Base-by-base conservation (phyloP, 345 rosid species). In the Aegle marmelos region DNA sequence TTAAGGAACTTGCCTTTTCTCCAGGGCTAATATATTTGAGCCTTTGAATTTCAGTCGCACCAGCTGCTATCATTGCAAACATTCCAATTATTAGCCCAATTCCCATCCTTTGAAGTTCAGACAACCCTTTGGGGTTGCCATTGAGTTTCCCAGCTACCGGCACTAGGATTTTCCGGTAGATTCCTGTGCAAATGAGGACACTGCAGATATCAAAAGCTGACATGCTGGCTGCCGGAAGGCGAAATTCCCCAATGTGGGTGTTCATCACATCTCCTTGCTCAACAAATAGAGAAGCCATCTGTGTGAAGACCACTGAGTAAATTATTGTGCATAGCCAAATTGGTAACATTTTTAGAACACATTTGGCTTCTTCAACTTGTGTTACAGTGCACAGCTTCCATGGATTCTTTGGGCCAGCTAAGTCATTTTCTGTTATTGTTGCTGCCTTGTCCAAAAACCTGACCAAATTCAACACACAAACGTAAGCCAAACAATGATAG, bases 361-460 rank as follows among this genome's bases (percentile, higher is more conserved):
- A 86, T 79, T 89, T 89, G 45, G 91, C 89, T 82, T 89, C 92
- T 67, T 89, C 92, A 1, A 95, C 98, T 85, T 95, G 98, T 7
- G 98, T 93, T 64, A 93, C 87, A 10, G 98, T 93, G 82, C 98
- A 95, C 10, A 95, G 88, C 73, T 86, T 82, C 98, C 97, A 95
- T 14, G 88, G 88, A 63, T 87, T 71, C 30, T 33, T 77, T 72
- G 58, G 79, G n/a, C 64, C 73, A 6, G 10, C 33, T 53, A 76
- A 13, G 71, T 95, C 98, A 1, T 78, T 78, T 27, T 87, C 88
- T 73, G 88, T 91, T 27, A 89, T 75, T 6, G 92, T 93, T 27
- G 97, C 98, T 48, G 98, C 98, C 90, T 88, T 95, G 84, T 95
- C 98, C 89, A 95, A 85, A 69, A 83, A 87, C 85, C 91, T 89